These are phyloP conservation scores for Diaporthe batatas DNA, from an alignment of 2,329 filamentous ascomycete species.

Conservation along the genomic window DNA sequence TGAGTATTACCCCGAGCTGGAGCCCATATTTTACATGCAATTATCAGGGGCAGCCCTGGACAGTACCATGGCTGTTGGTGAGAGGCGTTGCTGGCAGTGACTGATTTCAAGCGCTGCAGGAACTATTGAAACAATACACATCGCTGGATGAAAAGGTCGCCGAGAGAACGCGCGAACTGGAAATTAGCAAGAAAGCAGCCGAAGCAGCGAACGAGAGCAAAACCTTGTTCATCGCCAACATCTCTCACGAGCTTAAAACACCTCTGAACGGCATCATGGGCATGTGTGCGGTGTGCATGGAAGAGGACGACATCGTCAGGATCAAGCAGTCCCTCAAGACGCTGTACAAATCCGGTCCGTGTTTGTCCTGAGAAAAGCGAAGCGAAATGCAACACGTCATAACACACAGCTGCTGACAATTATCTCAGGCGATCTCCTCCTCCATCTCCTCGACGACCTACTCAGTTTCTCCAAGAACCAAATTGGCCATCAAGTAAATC, in stretches of 20 bases:
- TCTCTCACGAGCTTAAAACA: slow-evolving; percentile 89
- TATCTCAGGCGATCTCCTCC: slow-evolving; percentile 73
- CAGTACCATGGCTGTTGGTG: background rate
- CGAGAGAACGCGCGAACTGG: slow-evolving; percentile 85
- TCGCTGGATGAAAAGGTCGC: slow-evolving; percentile 87
- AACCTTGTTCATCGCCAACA: slow-evolving; percentile 97
- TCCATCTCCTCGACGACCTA: slow-evolving; percentile 90
- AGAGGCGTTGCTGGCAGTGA: background rate
- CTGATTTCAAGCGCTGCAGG: slow-evolving; percentile 51
- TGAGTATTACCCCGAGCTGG: background rate
- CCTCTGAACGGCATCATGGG: slow-evolving; percentile 96
- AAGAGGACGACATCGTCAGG: slow-evolving; percentile 82
- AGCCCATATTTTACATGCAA: background rate
- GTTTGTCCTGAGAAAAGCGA: background rate
- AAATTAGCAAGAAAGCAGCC: slow-evolving; percentile 90
- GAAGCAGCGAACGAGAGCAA: slow-evolving; percentile 98
- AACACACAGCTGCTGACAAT: slow-evolving; percentile 22
- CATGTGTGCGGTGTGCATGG: slow-evolving; percentile 94
- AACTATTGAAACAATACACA: slow-evolving; percentile 87
- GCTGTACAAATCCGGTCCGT: slow-evolving; percentile 81
- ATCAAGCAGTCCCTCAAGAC: slow-evolving; percentile 88
- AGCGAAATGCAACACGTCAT: background rate
- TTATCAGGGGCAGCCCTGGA: background rate
- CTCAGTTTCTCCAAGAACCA: slow-evolving; percentile 96
- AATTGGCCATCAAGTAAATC: slow-evolving; percentile 83